phyloP scores from a whole-genome alignment of 2,329 filamentous ascomycete genomes.

The Monilinia fructicola region DNA sequence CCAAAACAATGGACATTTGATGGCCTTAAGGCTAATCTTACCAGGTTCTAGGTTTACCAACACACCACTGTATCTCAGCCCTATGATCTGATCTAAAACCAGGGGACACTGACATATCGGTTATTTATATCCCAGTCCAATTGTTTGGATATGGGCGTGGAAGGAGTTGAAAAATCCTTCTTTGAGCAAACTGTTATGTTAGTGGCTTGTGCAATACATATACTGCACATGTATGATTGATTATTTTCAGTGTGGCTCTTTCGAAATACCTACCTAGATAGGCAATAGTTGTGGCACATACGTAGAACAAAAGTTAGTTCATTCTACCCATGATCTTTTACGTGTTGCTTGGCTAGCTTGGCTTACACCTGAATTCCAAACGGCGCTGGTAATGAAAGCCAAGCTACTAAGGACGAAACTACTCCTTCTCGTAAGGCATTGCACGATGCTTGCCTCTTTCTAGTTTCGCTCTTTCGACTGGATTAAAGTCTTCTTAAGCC shows the following conservation, averaged over 20 bases:
- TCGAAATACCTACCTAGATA: neutral
- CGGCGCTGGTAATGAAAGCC: conserved; percentile 5
- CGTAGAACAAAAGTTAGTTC: neutral
- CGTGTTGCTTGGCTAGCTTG: conserved; percentile 19
- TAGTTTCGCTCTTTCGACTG: neutral
- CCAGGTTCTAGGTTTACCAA: conserved; percentile 15
- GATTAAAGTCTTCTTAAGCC: neutral
- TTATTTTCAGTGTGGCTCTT: neutral
- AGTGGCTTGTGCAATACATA: neutral
- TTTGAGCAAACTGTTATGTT: neutral
- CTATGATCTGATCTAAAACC: conserved; percentile 20
- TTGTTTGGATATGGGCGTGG: neutral
- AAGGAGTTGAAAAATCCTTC: neutral
- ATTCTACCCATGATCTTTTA: conserved; percentile 1
- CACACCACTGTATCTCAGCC: conserved; percentile 14
- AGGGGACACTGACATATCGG: conserved; percentile 18
- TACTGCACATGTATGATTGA: neutral
- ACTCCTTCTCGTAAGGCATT: neutral
- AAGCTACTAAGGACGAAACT: neutral
- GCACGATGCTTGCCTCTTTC: neutral
- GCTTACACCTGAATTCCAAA: conserved; percentile 12
- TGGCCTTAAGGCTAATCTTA: neutral
- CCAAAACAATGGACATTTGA: neutral
- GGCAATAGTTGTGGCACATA: neutral
- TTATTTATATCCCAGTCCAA: conserved; percentile 22